Base-by-base conservation (phyloP, 73 alveolate genomes). In the Paramecium tetraurelia region DNA sequence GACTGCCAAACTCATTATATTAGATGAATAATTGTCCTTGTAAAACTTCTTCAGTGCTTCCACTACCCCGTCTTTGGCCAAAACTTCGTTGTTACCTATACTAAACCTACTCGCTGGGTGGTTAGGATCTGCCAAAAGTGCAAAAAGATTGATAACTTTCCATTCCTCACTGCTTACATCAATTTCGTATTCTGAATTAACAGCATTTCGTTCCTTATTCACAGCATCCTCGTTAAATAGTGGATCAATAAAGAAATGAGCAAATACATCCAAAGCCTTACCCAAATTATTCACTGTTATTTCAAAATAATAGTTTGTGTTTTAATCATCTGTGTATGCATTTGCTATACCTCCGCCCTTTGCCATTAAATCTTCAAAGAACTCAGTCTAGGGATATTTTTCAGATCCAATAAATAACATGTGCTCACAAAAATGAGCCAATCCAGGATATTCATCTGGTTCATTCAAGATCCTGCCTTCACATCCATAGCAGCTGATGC, bases 401-500 rank as follows among this genome's bases (percentile, higher is more conserved):
- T 88, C 20, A 43, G 90, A 69, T 22, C 94, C 95, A 95, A 75
- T 86, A 41, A 16, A 95, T 92, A 85, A 93, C 99, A 68, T 77
- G 77, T 72, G 96, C 69, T 50, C 96, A 16, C 57, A 97, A 97
- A 63, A 93, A 93, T 94, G 95, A 59, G 95, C 96, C 31, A 93
- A 33, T n/a, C 98, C 98, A 22, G 87, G 96, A 59, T 36, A 85
- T 46, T 96, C 97, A 69, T 58, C 29, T 0, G 95, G 94, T 38
- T 96, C 97, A 57, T 58, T 80, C 94, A 80, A 48, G 86, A 59
- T 14, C 98, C 98, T 21, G 94, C 95, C 70, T 88, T 58, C 40
- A 96, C 98, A 75, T 93, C 92, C 50, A 96, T 36, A 38, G 98
- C 85, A n/a, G 96, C 97, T 71, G 97, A 75, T 69, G 96, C 92